Conservation (phyloP, 495 filamentous ascomycete genomes). For the Aspergillus cristatus region DNA sequence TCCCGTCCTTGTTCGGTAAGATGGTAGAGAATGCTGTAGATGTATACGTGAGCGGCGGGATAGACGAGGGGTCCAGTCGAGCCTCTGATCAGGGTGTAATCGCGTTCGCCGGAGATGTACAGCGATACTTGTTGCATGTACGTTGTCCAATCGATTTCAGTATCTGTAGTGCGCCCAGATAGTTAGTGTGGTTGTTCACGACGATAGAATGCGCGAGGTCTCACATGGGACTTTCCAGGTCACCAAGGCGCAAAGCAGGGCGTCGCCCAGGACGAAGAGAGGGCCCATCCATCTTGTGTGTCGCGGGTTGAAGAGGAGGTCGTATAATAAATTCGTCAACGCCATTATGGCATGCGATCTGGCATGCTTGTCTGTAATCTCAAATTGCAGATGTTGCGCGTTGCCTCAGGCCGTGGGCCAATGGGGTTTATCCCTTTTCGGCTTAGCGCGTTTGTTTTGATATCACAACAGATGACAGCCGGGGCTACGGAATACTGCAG, state of each 20-base stretch:
- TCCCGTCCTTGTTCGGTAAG: slow-evolving; percentile 68
- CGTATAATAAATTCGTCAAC: slow-evolving; percentile 7
- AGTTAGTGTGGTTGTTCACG: slow-evolving; percentile 12
- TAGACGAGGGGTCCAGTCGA: slow-evolving; percentile 91
- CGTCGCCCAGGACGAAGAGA: slow-evolving; percentile 63
- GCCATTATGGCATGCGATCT: slow-evolving; percentile 9
- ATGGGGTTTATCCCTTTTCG: slow-evolving; percentile 12
- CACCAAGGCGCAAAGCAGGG: slow-evolving; percentile 60
- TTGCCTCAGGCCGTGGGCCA: slow-evolving; percentile 10
- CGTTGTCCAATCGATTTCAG: slow-evolving; percentile 94
- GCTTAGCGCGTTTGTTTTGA: slow-evolving; percentile 10
- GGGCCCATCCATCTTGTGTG: slow-evolving; percentile 58
- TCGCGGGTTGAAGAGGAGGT: slow-evolving; percentile 32
- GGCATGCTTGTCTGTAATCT: background rate
- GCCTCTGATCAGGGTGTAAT: slow-evolving; percentile 79
- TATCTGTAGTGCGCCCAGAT: slow-evolving; percentile 49
- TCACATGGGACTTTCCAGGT: slow-evolving; percentile 84
- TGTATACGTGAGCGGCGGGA: slow-evolving; percentile 86
- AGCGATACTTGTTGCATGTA: slow-evolving; percentile 91
- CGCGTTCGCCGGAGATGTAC: slow-evolving; percentile 72
- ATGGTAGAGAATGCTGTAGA: slow-evolving; percentile 70
- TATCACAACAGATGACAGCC: too few species aligned
- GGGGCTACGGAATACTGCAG: too few species aligned
- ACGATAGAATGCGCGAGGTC: slow-evolving; percentile 13
- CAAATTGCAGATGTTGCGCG: slow-evolving; percentile 2